Base-by-base conservation (phyloP, 1,284 basidiomycete genomes). In the Ganoderma resinaceum region DNA sequence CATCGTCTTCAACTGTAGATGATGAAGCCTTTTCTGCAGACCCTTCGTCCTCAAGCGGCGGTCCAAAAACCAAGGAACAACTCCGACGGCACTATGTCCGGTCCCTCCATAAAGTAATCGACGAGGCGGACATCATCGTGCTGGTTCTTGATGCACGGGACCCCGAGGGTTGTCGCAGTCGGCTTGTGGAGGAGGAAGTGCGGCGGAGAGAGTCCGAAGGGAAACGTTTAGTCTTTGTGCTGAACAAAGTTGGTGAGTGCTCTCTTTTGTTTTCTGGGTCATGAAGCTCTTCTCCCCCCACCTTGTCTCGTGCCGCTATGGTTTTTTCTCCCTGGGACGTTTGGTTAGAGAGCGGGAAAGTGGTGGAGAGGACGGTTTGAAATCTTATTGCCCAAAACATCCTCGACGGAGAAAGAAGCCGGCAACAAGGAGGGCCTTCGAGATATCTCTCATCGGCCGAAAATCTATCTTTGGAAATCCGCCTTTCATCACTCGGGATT, bases 151-250 rank as follows among this genome's bases (percentile, higher is more conserved):
- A 98, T 80, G 96, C 96, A 1, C 84, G 96, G 59, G 96, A 98
- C 82, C 96, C 95, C 1, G 92, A 97, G 72, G 96, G 96, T 0
- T 96, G 94, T 61, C 82, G 95, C 70, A 95, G 93, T 80, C 83
- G 91, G 63, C 85, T 96, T 60, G 94, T 98, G 4, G 96, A 98
- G 79, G 94, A 97, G 75, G 95, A 97, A 79, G 94, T 97, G 1
- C 84, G 93, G 63, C 85, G 94, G 74, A 84, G 94, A 43, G 95
- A 96, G 76, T 85, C 85, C 42, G 92, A 97, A 73, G 93, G 95
- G 12, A 98, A 98, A 83, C 92, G 90, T 78, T 82, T 98, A 43
- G 89, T 98, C 0, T 94, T 95, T 64, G 94, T 97, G 4, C 79
- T 98, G 31, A 98, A 98, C 80, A 98, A 98, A 83, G 93, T 97